phyloP scores from a whole-genome alignment of 2,329 filamentous ascomycete genomes.

The Phialophora tarda region DNA sequence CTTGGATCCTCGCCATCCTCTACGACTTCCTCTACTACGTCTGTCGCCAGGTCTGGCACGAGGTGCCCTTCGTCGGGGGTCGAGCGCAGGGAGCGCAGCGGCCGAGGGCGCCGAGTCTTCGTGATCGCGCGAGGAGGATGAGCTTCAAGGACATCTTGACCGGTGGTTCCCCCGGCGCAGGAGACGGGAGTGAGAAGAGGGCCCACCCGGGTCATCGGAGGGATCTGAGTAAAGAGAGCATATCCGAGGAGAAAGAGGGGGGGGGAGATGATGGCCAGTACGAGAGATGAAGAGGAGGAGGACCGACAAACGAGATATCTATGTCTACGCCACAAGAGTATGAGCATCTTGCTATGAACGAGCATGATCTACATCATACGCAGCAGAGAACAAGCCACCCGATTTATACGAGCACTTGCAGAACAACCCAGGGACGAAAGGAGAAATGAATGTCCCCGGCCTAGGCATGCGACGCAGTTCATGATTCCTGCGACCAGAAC shows the following conservation, averaged over 20 bases:
- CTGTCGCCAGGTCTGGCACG: slow-evolving; percentile 63
- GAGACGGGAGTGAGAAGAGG: background rate
- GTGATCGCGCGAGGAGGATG: slow-evolving; percentile 46
- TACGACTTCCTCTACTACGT: slow-evolving; percentile 69
- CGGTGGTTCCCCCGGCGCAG: background rate
- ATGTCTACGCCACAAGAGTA: background rate
- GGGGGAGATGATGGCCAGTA: slow-evolving; percentile 9
- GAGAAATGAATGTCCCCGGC: background rate
- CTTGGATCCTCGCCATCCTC: slow-evolving; percentile 66
- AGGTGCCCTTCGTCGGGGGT: slow-evolving; percentile 66
- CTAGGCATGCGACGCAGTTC: background rate
- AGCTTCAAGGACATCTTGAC: slow-evolving; percentile 33
- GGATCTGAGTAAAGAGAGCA: slow-evolving; percentile 16
- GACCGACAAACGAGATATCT: background rate
- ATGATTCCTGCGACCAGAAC: no score
- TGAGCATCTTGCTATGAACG: background rate
- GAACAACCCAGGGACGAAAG: no score
- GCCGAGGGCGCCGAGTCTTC: slow-evolving; percentile 67
- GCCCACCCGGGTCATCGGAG: slow-evolving; percentile 6
- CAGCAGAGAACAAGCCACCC: no score
- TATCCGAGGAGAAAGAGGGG: slow-evolving; percentile 15
- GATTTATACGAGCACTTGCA: no score
- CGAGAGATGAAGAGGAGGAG: background rate
- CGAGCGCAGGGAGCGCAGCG: slow-evolving; percentile 64
- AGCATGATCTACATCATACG: background rate